A percentile compares a stretch with the other conserved stretches of the same genome.
These are phyloP conservation scores for Globisporangium takayamanum DNA, from an alignment of 352 stramenopile species.

Conservation along the genomic window DNA sequence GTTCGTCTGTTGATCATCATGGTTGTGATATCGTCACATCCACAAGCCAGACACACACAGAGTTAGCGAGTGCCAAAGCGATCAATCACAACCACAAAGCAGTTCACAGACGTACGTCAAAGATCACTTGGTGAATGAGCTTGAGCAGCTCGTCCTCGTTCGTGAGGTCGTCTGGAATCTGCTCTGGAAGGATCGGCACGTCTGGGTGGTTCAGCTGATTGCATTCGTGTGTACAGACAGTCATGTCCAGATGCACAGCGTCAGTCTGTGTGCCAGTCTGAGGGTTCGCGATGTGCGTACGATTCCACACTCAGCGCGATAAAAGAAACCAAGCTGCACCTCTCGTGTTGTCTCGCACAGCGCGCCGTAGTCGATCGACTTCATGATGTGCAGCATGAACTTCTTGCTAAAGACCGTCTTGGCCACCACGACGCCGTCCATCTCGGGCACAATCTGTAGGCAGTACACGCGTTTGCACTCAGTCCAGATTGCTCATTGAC, in stretches of 20 bases:
- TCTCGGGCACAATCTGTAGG: slow-evolving; percentile 62
- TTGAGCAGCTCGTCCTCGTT: slow-evolving; percentile 65
- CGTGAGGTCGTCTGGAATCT: slow-evolving; percentile 47
- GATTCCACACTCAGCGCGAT: not conserved
- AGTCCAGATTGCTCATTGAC: not conserved
- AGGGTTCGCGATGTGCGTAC: not conserved
- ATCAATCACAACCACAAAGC: not conserved
- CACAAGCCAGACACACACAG: not conserved
- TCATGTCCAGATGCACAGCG: not conserved
- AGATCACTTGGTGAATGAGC: slow-evolving; percentile 73
- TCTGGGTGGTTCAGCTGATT: slow-evolving; percentile 72
- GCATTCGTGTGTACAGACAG: not conserved
- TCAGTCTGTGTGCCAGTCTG: too few species aligned
- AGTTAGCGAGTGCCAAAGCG: not conserved
- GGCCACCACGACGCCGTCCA: slow-evolving; percentile 72
- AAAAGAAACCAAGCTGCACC: slow-evolving; percentile 16
- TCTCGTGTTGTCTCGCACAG: slow-evolving; percentile 72
- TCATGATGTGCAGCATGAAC: slow-evolving; percentile 85
- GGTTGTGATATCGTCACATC: not conserved
- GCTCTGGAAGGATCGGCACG: slow-evolving; percentile 60
- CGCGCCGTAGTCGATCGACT: slow-evolving; percentile 79
- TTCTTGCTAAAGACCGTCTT: slow-evolving; percentile 78
- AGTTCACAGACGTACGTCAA: slow-evolving; percentile 46
- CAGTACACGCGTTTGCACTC: slow-evolving; percentile 1
- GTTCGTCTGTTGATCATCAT: slow-evolving; percentile 43